phyloP scores from a whole-genome alignment of 129 eudicot species.

The Helianthus tuberosus region DNA sequence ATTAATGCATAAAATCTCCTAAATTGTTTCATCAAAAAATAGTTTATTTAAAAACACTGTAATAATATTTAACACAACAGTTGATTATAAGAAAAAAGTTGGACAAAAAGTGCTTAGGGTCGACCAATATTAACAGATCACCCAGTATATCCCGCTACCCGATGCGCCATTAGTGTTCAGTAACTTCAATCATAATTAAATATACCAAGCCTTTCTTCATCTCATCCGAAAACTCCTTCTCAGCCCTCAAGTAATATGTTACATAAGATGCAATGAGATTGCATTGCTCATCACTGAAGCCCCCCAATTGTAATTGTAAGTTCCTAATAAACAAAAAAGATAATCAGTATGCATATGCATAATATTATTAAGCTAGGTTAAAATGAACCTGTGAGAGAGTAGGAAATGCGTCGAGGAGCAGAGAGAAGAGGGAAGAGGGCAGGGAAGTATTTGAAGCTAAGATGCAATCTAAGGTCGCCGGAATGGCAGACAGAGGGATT shows the following conservation, averaged over 20 bases:
- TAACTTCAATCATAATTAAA: background rate
- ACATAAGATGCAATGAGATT: constrained; percentile 59
- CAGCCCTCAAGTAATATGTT: constrained; percentile 57
- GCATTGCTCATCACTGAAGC: constrained; percentile 45
- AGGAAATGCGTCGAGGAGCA: constrained; percentile 59
- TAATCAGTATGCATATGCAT: too few species aligned
- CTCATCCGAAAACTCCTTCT: constrained; percentile 81
- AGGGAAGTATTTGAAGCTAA: constrained; percentile 54
- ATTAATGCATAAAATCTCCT: background rate
- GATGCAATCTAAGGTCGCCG: constrained; percentile 85
- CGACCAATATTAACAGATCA: background rate
- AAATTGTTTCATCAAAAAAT: background rate
- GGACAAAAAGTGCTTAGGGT: background rate
- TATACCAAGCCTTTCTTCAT: constrained; percentile 91
- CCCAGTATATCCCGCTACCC: background rate
- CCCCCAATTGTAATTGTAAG: too few species aligned
- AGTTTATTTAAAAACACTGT: background rate
- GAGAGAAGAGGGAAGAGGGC: constrained; percentile 59
- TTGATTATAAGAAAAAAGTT: background rate
- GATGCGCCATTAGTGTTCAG: background rate
- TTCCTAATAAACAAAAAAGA: too few species aligned
- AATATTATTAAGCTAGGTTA: too few species aligned
- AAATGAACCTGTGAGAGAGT: constrained; percentile 46
- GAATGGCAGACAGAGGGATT: constrained; percentile 76
- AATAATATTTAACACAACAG: background rate